phyloP scores from a whole-genome alignment of 257 asterid genomes.

The Gynochthodes officinalis region DNA sequence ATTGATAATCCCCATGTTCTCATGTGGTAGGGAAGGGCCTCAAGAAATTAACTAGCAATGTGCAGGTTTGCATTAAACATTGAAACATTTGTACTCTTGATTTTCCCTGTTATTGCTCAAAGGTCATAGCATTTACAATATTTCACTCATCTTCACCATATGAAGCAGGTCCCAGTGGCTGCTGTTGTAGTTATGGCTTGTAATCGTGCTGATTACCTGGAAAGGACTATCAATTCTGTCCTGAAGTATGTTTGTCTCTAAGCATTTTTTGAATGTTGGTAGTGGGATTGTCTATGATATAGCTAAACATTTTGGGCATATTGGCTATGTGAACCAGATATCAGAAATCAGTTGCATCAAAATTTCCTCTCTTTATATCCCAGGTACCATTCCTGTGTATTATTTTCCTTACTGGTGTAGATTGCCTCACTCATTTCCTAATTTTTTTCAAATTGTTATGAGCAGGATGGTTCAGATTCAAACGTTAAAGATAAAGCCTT shows the following conservation, averaged over 20 bases:
- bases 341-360: slow-evolving; percentile 74
- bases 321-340: slow-evolving; percentile 49
- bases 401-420: not conserved
- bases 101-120: not conserved
- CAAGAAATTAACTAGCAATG: slow-evolving; percentile 56
- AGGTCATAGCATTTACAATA: not conserved
- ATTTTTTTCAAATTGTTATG: slow-evolving; percentile 14
- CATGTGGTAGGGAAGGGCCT: slow-evolving; percentile 71
- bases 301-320: slow-evolving; percentile 23
- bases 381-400: slow-evolving; percentile 49
- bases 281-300: slow-evolving; percentile 8
- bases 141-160: slow-evolving; percentile 8
- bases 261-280: slow-evolving; percentile 17
- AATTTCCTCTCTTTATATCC: slow-evolving; percentile 88
- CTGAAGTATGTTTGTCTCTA: slow-evolving; percentile 53
- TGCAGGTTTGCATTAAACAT: slow-evolving; percentile 56
- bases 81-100: slow-evolving; percentile 12
- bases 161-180: slow-evolving; percentile 77
- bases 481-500: slow-evolving; percentile 69
- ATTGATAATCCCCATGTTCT: slow-evolving; percentile 17
- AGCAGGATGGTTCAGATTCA: slow-evolving; percentile 87
- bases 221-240: slow-evolving; percentile 79
- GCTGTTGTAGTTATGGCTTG: slow-evolving; percentile 99
- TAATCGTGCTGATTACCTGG: slow-evolving; percentile 97
- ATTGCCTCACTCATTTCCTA: not conserved